These are phyloP conservation scores for Nemania sp. DNA, from an alignment of 2,329 filamentous ascomycete genomes.

Conservation along the genomic window DNA sequence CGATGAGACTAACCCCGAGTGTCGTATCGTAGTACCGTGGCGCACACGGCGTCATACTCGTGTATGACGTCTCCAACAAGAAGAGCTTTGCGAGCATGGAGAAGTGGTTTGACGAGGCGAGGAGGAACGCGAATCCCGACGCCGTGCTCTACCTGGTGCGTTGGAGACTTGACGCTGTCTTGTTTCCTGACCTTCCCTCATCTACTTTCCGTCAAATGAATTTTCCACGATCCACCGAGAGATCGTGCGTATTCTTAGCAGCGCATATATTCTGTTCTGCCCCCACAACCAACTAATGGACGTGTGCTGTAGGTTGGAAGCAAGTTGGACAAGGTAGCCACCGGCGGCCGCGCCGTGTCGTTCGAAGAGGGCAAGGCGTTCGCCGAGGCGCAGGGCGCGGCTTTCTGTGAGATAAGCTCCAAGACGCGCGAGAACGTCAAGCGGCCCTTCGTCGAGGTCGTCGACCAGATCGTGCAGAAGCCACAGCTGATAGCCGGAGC, in stretches of 20 bases:
- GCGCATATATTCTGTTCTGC: no score
- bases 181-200: neutral
- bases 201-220: neutral
- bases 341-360: constrained; percentile 49
- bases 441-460: constrained; percentile 56
- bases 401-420: constrained; percentile 59
- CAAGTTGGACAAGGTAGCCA: constrained; percentile 54
- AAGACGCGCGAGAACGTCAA: constrained; percentile 58
- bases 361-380: constrained; percentile 53
- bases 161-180: neutral
- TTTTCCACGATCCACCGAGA: neutral
- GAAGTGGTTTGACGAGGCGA: constrained; percentile 58
- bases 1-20: no score
- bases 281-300: neutral
- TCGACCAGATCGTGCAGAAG: constrained; percentile 53
- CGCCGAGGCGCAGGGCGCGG: constrained; percentile 50
- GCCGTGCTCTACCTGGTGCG: constrained; percentile 55
- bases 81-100: constrained; percentile 58
- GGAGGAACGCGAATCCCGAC: constrained; percentile 53
- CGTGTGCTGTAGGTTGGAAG: constrained; percentile 50
- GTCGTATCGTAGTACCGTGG: constrained; percentile 46
- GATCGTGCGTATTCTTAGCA: neutral
- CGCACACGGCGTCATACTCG: constrained; percentile 54
- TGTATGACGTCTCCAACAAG: constrained; percentile 54
- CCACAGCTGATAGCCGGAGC: constrained; percentile 48